Evolutionary conservation across 495 filamentous ascomycete species (phyloP).

Genomic region (Tuber calosporum): DNA sequence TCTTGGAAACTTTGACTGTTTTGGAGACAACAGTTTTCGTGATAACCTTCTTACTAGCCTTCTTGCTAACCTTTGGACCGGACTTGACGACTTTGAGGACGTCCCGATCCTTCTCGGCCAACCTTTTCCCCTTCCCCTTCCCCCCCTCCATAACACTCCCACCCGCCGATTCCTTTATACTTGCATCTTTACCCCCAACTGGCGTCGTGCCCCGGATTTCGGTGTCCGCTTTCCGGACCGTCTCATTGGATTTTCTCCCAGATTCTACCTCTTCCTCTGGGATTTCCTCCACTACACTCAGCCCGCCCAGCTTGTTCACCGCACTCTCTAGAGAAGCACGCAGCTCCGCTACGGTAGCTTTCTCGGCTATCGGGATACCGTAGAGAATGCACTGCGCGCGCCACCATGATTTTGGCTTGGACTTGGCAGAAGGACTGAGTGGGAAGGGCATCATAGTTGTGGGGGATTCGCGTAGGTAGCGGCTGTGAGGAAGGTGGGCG

Average conservation of each 20-base stretch:
- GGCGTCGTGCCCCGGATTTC: conserved; percentile 1
- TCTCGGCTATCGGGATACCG: background rate
- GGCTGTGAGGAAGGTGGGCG: background rate
- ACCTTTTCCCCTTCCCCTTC: conserved; percentile 8
- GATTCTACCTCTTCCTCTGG: background rate
- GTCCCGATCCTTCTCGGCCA: background rate
- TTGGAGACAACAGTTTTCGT: background rate
- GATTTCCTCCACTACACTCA: background rate
- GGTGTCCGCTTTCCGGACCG: conserved; percentile 6
- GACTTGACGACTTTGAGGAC: conserved; percentile 13
- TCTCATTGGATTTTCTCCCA: conserved; percentile 7
- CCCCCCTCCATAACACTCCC: background rate
- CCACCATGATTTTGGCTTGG: conserved; percentile 15
- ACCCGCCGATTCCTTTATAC: background rate
- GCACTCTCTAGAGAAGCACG: conserved; percentile 4
- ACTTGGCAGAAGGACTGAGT: conserved; percentile 8
- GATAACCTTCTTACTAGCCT: background rate
- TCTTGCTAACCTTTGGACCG: conserved; percentile 12
- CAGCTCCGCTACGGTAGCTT: conserved; percentile 6
- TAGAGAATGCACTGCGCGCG: conserved; percentile 15
- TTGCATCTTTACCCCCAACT: background rate
- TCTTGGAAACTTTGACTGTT: conserved; percentile 2
- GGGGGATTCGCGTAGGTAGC: conserved; percentile 3
- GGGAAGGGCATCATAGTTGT: background rate
- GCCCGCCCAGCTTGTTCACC: background rate